Evolutionary conservation across 495 filamentous ascomycete species (phyloP).

Genomic region (Annulohypoxylon stygium): DNA sequence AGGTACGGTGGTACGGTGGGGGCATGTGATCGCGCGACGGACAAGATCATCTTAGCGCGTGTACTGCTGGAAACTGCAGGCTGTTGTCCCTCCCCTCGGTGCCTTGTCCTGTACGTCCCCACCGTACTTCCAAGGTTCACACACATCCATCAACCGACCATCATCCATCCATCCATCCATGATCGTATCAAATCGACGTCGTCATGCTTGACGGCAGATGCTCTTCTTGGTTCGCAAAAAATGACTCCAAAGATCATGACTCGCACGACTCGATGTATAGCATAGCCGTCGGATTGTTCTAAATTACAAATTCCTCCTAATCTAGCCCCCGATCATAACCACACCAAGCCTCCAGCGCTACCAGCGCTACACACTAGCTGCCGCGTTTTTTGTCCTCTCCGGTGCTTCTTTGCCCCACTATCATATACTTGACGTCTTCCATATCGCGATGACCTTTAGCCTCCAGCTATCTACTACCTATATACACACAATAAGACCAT

Average conservation of each 20-base stretch:
- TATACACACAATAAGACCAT: neutral
- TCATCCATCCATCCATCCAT: neutral
- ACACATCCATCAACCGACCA: too few relatives aligned
- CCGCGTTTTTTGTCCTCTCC: neutral
- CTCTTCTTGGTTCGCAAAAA: neutral
- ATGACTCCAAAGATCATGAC: slow-evolving; percentile 21
- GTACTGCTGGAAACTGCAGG: neutral
- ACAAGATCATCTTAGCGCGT: slow-evolving; percentile 14
- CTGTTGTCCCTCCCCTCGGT: too few relatives aligned
- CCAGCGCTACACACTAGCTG: slow-evolving; percentile 1
- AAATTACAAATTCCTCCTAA: neutral
- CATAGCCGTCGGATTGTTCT: neutral
- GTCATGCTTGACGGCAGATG: neutral
- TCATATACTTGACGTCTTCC: slow-evolving; percentile 3
- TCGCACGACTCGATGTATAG: neutral
- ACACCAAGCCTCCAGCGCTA: neutral
- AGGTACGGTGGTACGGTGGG: neutral
- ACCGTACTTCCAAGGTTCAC: too few relatives aligned
- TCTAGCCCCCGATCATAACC: neutral
- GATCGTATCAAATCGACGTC: neutral
- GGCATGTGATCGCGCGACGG: slow-evolving; percentile 39
- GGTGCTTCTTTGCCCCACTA: neutral
- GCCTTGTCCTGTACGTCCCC: neutral
- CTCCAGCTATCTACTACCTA: neutral
- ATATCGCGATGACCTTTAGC: slow-evolving; percentile 14